Evolutionary conservation across 495 filamentous ascomycete species (phyloP).

Genomic region (Aspergillus campestris): DNA sequence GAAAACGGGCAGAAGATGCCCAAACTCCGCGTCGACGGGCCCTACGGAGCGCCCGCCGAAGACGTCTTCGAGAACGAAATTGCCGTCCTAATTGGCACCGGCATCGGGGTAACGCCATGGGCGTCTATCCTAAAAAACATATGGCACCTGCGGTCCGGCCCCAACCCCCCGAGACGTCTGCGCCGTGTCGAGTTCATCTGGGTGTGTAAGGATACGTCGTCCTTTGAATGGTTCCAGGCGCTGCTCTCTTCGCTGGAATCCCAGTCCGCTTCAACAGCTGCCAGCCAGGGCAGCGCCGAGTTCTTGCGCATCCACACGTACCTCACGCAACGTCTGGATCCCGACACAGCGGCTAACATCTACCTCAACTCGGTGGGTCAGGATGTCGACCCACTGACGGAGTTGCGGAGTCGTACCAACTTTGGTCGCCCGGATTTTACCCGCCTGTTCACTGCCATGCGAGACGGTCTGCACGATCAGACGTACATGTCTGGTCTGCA

Average conservation of each 20-base stretch:
- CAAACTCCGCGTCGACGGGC: conserved; percentile 79
- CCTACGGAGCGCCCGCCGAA: conserved; percentile 94
- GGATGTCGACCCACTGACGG: conserved; percentile 81
- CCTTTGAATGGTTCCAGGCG: conserved; percentile 98
- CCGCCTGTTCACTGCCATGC: conserved; percentile 74
- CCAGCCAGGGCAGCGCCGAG: conserved; percentile 59
- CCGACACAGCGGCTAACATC: conserved; percentile 91
- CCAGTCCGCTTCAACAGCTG: conserved; percentile 63
- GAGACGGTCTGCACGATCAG: conserved; percentile 74
- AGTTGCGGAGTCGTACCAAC: conserved; percentile 82
- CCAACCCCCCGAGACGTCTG: conserved; percentile 78
- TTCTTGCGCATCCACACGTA: conserved; percentile 99
- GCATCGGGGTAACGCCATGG: conserved; percentile 98
- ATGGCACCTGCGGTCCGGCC: conserved; percentile 83
- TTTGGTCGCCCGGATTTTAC: conserved; percentile 92
- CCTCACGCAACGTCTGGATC: conserved; percentile 86
- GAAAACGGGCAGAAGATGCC: conserved; percentile 91
- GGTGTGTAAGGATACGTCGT: conserved; percentile 92
- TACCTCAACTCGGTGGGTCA: conserved; percentile 89
- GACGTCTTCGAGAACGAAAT: conserved; percentile 95
- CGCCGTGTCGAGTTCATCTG: conserved; percentile 98
- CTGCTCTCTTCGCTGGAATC: conserved; percentile 86
- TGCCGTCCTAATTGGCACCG: conserved; percentile 91
- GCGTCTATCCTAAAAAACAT: conserved; percentile 97
- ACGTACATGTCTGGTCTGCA: conserved; percentile 80